Base-by-base conservation (phyloP, 2,329 filamentous ascomycete species). In the Lachnellula hyalina region DNA sequence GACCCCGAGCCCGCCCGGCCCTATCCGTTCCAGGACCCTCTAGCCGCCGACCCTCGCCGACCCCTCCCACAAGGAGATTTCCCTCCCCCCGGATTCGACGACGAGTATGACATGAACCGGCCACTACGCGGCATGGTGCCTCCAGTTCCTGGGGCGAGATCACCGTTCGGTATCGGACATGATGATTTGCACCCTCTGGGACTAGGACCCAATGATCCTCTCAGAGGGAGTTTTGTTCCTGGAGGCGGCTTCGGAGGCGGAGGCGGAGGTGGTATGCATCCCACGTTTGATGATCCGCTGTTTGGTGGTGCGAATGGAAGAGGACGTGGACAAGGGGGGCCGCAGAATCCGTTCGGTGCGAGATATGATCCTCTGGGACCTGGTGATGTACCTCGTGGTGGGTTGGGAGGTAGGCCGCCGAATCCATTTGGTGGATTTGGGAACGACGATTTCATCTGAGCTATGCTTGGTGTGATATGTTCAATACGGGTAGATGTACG, bases 251-350 rank as follows among this genome's bases (percentile, higher is more conserved):
- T 84, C 19, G 80, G 80, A 11, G 84, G 87, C 12, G 94, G 83
- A 14, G 81, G 84, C 19, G 80, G 80, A 11, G 84, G 87, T 12
- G 94, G 94, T 0, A 99, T 99, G 94, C 89, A 96, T 71, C 94
- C 94, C 0, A 96, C 92, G 0, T 94, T 96, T 69, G 90, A 96
- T 64, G 92, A 97, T 67, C 90, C 90, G 6, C 72, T 96, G 47
- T 96, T 96, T 68, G 80, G 79, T 5, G 86, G 85, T 0, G 72
- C 70, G 9, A 75, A 75, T 6, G 78, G 76, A 1, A 72, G 70
- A 11, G 74, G 74, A 6, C 77, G 75, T 1, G 71, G 76, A 2
- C 71, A 72, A 36, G 75, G 69, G 15, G 77, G 75, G 0, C 86
- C 92, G 67, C 84, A 87, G 1, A 86, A 86, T 68, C 94, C 94